Evolutionary conservation across 73 alveolate genomes (phyloP).

Genomic region (Tetrahymena malaccensis): DNA sequence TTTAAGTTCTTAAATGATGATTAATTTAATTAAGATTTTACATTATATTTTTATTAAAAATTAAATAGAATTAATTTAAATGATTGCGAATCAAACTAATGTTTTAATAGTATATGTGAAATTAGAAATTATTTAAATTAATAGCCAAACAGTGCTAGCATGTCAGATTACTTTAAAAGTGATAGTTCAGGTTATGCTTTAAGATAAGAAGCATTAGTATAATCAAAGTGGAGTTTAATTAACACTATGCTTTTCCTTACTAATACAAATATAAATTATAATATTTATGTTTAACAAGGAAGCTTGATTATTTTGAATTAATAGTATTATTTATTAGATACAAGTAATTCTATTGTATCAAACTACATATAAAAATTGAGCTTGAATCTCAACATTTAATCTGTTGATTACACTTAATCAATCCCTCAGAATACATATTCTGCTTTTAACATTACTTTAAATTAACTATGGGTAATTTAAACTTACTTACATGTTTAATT

Average conservation of each 20-base stretch:
- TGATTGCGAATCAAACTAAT: not conserved
- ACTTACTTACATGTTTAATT: not conserved
- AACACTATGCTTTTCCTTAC: not conserved
- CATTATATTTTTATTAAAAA: not conserved
- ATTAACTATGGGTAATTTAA: not conserved
- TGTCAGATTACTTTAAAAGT: not conserved
- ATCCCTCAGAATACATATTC: not conserved
- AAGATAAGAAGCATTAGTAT: not conserved
- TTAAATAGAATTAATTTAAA: not conserved
- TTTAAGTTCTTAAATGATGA: too few relatives aligned
- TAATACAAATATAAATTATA: not conserved
- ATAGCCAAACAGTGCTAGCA: not conserved
- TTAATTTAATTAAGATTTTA: too few relatives aligned
- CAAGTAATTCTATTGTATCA: not conserved
- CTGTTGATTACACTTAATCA: not conserved
- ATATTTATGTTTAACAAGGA: not conserved
- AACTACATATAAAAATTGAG: not conserved
- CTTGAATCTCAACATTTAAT: not conserved
- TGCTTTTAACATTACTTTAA: not conserved
- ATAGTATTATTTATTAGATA: not conserved
- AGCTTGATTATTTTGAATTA: not conserved
- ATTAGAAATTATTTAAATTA: not conserved
- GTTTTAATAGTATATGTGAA: not conserved
- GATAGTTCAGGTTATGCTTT: not conserved
- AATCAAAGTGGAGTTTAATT: not conserved